A percentile compares a stretch with the other conserved stretches of the same genome.
These are phyloP conservation scores for Botrytis tulipae DNA, from an alignment of 2,329 filamentous ascomycete genomes.

Conservation along the genomic window DNA sequence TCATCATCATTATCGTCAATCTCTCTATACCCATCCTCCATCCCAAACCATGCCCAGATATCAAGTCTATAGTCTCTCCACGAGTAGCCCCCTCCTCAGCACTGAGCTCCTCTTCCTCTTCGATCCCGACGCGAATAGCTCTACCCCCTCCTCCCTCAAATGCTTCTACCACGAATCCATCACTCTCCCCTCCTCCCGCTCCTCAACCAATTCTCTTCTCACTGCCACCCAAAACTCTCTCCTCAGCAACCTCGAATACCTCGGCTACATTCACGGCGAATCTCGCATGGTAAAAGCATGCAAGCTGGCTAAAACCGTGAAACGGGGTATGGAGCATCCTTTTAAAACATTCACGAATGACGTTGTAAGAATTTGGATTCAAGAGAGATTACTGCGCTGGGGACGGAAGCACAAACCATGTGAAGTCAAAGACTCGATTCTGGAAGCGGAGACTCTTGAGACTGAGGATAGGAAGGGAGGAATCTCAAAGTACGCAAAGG, in stretches of 20 bases:
- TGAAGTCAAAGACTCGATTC: not conserved
- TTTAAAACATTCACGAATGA: not conserved
- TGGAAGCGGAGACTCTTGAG: not conserved
- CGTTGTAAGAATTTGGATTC: not conserved
- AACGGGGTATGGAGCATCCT: not conserved
- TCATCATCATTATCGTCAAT: not conserved
- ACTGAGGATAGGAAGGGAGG: not conserved
- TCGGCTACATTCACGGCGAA: not conserved
- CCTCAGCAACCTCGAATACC: not conserved
- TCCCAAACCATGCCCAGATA: not conserved
- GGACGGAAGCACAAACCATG: not conserved
- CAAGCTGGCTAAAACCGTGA: not conserved
- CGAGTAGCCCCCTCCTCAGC: not conserved
- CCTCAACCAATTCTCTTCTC: not conserved
- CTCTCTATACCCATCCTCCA: not conserved
- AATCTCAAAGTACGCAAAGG: not conserved
- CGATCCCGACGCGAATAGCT: not conserved
- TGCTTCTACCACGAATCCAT: not conserved
- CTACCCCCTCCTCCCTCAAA: not conserved
- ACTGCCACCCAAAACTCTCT: not conserved
- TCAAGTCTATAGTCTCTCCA: not conserved
- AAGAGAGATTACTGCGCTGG: not conserved
- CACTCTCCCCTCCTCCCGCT: not conserved
- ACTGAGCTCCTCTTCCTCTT: not conserved
- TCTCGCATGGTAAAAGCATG: not conserved